Evolutionary conservation across 257 asterid genomes (phyloP).

Genomic region (Scutellaria baicalensis): DNA sequence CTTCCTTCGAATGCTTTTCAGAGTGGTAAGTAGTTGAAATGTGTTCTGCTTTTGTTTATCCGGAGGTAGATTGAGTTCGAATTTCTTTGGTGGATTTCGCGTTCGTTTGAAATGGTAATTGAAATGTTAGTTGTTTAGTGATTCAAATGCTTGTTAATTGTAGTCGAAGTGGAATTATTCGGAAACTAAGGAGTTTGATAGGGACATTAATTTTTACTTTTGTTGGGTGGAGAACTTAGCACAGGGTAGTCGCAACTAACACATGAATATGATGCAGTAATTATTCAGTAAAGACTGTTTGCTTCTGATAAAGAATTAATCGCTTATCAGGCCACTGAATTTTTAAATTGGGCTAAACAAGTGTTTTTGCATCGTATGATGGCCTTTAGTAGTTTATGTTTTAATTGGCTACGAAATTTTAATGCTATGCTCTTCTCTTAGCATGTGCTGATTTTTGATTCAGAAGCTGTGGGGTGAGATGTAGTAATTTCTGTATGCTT

Average conservation of each 20-base stretch:
- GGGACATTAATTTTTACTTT: neutral
- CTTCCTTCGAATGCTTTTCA: conserved; percentile 56
- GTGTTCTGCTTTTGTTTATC: neutral
- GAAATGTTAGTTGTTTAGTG: neutral
- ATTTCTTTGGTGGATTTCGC: conserved; percentile 1
- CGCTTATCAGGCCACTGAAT: neutral
- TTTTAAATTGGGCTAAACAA: neutral
- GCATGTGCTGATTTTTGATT: neutral
- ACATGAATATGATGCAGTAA: neutral
- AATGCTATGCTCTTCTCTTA: neutral
- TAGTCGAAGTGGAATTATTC: neutral
- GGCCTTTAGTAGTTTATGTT: neutral
- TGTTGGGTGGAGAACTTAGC: neutral
- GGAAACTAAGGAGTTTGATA: neutral
- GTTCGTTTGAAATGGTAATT: neutral
- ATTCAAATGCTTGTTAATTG: neutral
- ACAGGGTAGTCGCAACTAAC: neutral
- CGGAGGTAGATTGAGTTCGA: neutral
- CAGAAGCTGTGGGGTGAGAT: neutral
- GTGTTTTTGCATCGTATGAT: neutral
- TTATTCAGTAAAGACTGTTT: neutral
- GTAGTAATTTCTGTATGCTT: neutral
- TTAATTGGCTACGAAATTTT: neutral
- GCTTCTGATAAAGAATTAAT: neutral
- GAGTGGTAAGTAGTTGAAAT: conserved; percentile 14